phyloP scores from a whole-genome alignment of 768 basidiomycete species.

The Coprinopsis sp. region DNA sequence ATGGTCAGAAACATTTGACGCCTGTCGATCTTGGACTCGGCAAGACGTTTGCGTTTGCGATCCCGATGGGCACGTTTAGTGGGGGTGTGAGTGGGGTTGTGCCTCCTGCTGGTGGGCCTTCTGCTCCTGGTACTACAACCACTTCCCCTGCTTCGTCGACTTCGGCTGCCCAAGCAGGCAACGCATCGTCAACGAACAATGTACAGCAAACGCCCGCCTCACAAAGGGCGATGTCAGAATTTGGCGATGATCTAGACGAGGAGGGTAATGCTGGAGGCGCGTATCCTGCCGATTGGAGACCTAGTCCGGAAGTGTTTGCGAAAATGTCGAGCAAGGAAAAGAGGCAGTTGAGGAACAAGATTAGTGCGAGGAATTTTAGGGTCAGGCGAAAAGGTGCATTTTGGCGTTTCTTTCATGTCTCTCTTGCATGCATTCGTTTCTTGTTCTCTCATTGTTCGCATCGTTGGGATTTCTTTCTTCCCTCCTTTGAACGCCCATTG shows the following conservation, averaged over 20 bases:
- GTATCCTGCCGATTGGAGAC: constrained; percentile 72
- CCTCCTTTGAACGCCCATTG: too few species aligned
- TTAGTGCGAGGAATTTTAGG: constrained; percentile 92
- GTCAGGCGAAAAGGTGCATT: constrained; percentile 81
- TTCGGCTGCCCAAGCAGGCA: too few species aligned
- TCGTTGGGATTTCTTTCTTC: too few species aligned
- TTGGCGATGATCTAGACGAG: constrained; percentile 43
- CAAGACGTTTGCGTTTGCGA: constrained; percentile 10
- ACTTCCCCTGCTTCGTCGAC: too few species aligned
- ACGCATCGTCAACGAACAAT: constrained; percentile 17
- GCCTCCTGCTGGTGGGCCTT: not conserved
- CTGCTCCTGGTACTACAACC: too few species aligned
- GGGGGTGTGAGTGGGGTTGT: not conserved
- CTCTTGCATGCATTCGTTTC: too few species aligned
- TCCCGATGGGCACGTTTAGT: constrained; percentile 4
- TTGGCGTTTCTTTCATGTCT: too few species aligned
- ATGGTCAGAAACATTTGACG: constrained; percentile 9
- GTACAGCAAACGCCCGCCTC: too few species aligned
- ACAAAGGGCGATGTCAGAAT: constrained; percentile 22
- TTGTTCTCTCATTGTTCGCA: too few species aligned
- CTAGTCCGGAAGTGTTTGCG: constrained; percentile 88
- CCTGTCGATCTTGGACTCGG: constrained; percentile 5
- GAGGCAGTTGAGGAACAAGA: constrained; percentile 94
- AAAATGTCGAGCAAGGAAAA: constrained; percentile 97
- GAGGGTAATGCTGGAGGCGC: constrained; percentile 20